Conservation (phyloP, 805 yeast species). For the Blastobotrys terrestris region DNA sequence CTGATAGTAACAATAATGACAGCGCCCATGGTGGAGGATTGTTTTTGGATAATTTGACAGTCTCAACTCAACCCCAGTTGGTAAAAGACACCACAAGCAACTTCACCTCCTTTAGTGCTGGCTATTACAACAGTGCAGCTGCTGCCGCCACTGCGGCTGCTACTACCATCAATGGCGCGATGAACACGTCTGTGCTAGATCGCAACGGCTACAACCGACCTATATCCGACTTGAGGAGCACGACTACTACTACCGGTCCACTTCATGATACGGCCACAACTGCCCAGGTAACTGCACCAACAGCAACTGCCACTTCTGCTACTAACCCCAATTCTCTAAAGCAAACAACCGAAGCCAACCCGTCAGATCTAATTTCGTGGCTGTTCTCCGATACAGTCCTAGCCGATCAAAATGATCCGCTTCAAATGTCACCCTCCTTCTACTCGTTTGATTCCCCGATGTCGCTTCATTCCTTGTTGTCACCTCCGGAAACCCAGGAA, state of each 20-base stretch:
- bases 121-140: background rate
- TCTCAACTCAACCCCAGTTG: background rate
- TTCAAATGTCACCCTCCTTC: slow-evolving; percentile 21
- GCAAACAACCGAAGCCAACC: background rate
- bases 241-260: no score
- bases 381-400: slow-evolving; percentile 32
- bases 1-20: background rate
- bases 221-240: slow-evolving; percentile 8
- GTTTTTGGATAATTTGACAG: background rate
- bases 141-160: background rate
- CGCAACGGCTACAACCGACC: slow-evolving; percentile 1
- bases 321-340: background rate
- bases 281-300: background rate
- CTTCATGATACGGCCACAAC: slow-evolving; percentile 1
- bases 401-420: slow-evolving; percentile 23
- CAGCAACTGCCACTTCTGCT: background rate
- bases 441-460: slow-evolving; percentile 33
- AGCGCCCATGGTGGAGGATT: background rate
- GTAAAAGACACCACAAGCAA: background rate
- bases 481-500: slow-evolving; percentile 33
- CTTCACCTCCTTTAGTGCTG: slow-evolving; percentile 6
- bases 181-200: background rate
- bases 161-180: background rate
- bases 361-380: slow-evolving; percentile 31
- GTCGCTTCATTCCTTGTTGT: slow-evolving; percentile 34